phyloP scores from a whole-genome alignment of 306 rosid species.

The Malus asiatica region DNA sequence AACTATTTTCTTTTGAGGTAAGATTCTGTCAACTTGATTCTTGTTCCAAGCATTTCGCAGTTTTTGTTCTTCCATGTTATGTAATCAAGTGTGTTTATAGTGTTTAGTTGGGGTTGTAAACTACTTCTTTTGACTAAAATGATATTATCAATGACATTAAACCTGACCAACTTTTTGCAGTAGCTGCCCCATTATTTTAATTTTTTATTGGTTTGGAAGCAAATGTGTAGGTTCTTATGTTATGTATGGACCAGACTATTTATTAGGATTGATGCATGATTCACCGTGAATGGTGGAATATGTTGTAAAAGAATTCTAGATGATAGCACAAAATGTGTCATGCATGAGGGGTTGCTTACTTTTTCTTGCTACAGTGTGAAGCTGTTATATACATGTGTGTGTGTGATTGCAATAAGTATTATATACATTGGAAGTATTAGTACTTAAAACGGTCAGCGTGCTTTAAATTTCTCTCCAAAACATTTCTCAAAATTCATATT shows the following conservation, averaged over 20 bases:
- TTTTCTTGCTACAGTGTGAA: background rate
- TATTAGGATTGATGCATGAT: background rate
- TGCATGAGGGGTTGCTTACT: background rate
- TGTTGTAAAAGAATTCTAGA: background rate
- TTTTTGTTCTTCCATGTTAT: background rate
- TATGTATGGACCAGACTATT: background rate
- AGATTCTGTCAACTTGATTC: background rate
- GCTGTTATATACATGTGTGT: background rate
- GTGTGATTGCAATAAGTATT: no score
- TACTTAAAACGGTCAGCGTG: background rate
- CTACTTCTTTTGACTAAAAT: background rate
- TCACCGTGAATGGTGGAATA: background rate
- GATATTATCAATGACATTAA: background rate
- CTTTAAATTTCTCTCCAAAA: background rate
- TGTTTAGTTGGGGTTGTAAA: background rate
- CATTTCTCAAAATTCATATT: background rate
- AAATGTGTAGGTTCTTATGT: background rate
- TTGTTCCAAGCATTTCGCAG: background rate
- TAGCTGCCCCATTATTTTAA: background rate
- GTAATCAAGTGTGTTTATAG: background rate
- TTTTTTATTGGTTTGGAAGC: background rate
- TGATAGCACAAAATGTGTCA: background rate
- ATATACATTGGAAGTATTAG: background rate
- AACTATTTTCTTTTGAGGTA: slow-evolving; percentile 46
- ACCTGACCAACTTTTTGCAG: background rate